Evolutionary conservation across 192 early-diverging fungal genomes (phyloP), one percentile per base, ranked within the genome.

Genomic region (Podila horticola): DNA sequence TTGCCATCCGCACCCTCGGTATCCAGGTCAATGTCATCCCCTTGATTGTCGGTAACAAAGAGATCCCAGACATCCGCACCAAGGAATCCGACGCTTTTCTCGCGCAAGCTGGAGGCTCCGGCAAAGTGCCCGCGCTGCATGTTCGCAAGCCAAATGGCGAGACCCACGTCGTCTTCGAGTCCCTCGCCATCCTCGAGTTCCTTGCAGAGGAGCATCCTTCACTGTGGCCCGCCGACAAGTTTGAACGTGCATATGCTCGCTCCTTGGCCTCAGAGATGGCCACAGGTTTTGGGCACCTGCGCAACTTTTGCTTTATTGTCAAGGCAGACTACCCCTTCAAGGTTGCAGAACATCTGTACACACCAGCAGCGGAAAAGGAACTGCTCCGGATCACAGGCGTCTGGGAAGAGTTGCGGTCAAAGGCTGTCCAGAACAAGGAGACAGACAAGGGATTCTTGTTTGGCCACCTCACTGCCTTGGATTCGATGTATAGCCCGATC

Each of bases 401-500:
- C 29, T 82, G 75, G 64, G 73, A 81, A n/a, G 73, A 82, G 6
- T 36, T 84, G 9, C 63, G 74, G 5, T 45, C 66, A 30, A 81
- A 73, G 77, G 67, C 71, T 15, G 60, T 64, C n/a, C 60, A 31
- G 8, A 65, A 68, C 61, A 45, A 72, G 24, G 49, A 62, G 13
- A 26, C 24, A 0, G 83, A 84, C 49, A 52, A 82, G 58, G 83
- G 83, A 13, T 84, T 64, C 41, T 45, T 84, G 17, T 84, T 84
- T 71, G 83, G 83, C 8, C 58, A 28, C 11, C 82, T 84, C 66
- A 84, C 77, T 2, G 79, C 70, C 10, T 31, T 74, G 29, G 83
- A 84, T 24, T 77, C 83, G 28, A 82, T 84, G 83, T 84, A 71
- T 34, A 66, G 77, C 12, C 83, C 83, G 0, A 15, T 84, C 26